These are phyloP conservation scores for Neurospora pannonica DNA, from an alignment of 495 filamentous ascomycete species.

Conservation along the genomic window DNA sequence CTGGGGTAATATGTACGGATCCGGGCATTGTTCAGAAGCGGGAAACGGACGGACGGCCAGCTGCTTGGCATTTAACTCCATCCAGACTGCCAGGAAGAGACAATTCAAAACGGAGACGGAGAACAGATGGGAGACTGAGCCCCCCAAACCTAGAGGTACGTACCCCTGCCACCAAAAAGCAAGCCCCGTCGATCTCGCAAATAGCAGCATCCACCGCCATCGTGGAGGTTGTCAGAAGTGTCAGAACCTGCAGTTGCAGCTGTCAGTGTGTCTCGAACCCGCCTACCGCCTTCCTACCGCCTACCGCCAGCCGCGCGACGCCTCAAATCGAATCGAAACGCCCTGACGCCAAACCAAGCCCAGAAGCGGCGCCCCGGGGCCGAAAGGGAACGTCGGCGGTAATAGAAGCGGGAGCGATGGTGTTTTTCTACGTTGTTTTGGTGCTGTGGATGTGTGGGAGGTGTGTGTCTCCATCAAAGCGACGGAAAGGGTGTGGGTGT, in stretches of 20 bases:
- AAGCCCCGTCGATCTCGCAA: background rate
- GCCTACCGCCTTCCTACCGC: background rate
- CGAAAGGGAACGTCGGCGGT: background rate
- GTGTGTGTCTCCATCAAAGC: background rate
- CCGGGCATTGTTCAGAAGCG: background rate
- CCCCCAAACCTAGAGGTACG: no score
- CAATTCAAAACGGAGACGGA: background rate
- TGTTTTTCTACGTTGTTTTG: background rate
- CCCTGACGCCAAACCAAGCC: background rate
- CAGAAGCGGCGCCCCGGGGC: background rate
- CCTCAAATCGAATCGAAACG: background rate
- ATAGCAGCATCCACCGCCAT: background rate
- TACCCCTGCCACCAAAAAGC: background rate
- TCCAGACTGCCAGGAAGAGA: no score
- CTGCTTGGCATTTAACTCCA: background rate
- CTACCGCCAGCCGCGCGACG: background rate
- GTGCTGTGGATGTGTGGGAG: background rate
- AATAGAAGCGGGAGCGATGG: background rate
- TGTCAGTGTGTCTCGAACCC: background rate
- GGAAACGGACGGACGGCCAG: background rate
- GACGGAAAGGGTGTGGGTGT: no score
- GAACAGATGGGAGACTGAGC: background rate
- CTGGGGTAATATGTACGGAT: background rate
- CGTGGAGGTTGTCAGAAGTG: background rate
- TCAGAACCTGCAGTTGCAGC: background rate